Percentiles rank a stretch among this genome's conserved stretches.
phyloP scores from a whole-genome alignment of 108 stramenopile species.

The Cyclotella distinguenda region DNA sequence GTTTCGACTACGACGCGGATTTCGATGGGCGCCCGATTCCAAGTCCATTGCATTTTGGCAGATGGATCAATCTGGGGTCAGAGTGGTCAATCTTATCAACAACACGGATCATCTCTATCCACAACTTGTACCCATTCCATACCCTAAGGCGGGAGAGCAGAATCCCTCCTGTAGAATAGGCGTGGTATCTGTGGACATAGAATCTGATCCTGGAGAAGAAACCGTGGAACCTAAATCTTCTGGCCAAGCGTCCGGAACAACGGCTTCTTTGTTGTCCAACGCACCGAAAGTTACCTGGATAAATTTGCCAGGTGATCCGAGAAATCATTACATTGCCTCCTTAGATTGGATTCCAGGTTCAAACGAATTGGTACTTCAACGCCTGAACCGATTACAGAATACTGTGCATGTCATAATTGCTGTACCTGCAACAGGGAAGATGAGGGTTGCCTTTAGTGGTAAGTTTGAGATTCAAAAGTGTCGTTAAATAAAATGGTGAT shows the following conservation, averaged over 20 bases:
- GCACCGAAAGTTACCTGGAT: slow-evolving; percentile 38
- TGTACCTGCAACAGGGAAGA: slow-evolving; percentile 26
- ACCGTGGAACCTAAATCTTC: too few relatives aligned
- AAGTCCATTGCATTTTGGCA: slow-evolving; percentile 47
- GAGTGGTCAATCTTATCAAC: slow-evolving; percentile 45
- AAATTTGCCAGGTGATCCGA: slow-evolving; percentile 40
- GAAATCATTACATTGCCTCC: slow-evolving; percentile 48
- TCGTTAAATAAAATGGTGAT: not conserved
- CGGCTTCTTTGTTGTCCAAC: not conserved
- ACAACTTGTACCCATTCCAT: slow-evolving; percentile 37
- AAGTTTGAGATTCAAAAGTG: not conserved
- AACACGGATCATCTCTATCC: slow-evolving; percentile 50
- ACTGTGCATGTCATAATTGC: slow-evolving; percentile 43
- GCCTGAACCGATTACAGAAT: slow-evolving; percentile 44
- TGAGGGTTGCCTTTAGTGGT: slow-evolving; percentile 34
- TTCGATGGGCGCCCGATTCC: slow-evolving; percentile 37
- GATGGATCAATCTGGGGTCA: slow-evolving; percentile 35
- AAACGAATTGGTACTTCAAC: slow-evolving; percentile 41
- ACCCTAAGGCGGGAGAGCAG: slow-evolving; percentile 46
- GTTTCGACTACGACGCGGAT: slow-evolving; percentile 39
- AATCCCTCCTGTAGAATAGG: slow-evolving; percentile 41
- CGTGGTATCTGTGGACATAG: slow-evolving; percentile 26
- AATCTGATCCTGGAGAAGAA: too few relatives aligned
- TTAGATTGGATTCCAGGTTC: slow-evolving; percentile 43
- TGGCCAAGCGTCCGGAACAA: not conserved